Evolutionary conservation across 345 rosid genomes (phyloP), one percentile per base, ranked within the genome.

Genomic region (Bretschneidera sinensis): DNA sequence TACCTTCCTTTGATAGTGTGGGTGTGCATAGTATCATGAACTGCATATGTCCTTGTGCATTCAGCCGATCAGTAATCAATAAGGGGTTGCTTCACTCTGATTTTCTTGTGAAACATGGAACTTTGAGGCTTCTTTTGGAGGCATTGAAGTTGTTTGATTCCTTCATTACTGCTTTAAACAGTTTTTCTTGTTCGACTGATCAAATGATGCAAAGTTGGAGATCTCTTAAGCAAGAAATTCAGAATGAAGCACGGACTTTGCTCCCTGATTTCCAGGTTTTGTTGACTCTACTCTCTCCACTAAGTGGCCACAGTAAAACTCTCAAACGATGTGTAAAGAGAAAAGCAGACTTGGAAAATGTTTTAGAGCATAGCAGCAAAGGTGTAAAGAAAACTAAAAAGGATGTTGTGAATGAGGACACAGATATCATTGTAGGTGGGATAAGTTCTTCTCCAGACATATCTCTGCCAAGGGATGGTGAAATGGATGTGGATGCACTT

Each of bases 41-140:
- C 57, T 84, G 94, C 78, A 77, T 83, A 61, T 78, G 88, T 70
- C 89, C 97, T 50, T 81, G 80, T 52, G 75, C 95, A 59, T 85
- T 87, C 63, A 72, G 87, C 76, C 79, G 95, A 69, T 74, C 95
- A 9, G 74, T 78, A 21, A 78, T 88, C 78, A 90, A 77, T 55
- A 90, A 80, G 82, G 96, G 99, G 62, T 70, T 94, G 79, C 99
- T 86, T 63, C 92, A 90, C 74, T 76, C 85, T 53, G 83, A 90
- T 69, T 71, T 79, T 75, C 79, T 86, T 64, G 96, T 94, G 71
- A 90, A 81, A 69, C 85, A 88, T 79, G 95, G 86, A 70, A 85
- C 90, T 56, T 71, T 94, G 72, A 80, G 87, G 75, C 84, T 94
- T 76, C 85, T 94, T 66, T 71, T 76, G 71, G 95, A 94, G 81